Evolutionary conservation across 1,284 basidiomycete species (phyloP).

Genomic region (Rugosomyces carneus): DNA sequence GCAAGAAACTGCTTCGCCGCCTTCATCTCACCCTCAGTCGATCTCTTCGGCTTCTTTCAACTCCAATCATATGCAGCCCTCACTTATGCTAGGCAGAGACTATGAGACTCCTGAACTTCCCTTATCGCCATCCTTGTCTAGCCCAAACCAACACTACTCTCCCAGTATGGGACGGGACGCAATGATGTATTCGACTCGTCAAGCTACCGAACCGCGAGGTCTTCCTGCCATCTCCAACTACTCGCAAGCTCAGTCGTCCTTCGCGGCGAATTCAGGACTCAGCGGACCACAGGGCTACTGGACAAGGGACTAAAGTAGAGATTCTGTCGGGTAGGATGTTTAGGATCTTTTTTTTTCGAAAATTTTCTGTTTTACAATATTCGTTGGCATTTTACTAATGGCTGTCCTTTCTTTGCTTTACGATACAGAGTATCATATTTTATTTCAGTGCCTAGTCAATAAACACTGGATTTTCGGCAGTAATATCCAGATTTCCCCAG

Average conservation of each 20-base stretch:
- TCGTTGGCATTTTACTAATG: slow-evolving; percentile 6
- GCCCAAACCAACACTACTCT: slow-evolving; percentile 11
- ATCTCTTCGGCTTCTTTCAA: slow-evolving; percentile 10
- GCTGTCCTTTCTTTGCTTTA: neutral
- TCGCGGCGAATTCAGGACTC: slow-evolving; percentile 7
- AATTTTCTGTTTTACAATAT: neutral
- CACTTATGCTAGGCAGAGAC: slow-evolving; percentile 9
- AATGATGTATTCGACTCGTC: slow-evolving; percentile 5
- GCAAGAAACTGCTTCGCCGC: slow-evolving; percentile 9
- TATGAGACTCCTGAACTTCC: slow-evolving; percentile 14
- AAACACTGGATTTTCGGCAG: no score
- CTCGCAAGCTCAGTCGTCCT: slow-evolving; percentile 16
- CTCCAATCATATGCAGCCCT: slow-evolving; percentile 6
- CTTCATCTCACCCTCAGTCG: slow-evolving; percentile 7
- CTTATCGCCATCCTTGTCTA: slow-evolving; percentile 12
- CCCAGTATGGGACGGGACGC: slow-evolving; percentile 8
- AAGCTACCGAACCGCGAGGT: slow-evolving; percentile 4
- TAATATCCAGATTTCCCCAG: neutral
- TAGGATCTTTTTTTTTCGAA: neutral
- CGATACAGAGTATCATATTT: slow-evolving; percentile 10
- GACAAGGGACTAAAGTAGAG: slow-evolving; percentile 11
- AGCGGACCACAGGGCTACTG: slow-evolving; percentile 16
- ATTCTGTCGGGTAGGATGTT: neutral
- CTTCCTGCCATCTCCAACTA: slow-evolving; percentile 21
- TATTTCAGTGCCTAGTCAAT: slow-evolving; percentile 1